These are phyloP conservation scores for Uronychia setigera DNA, from an alignment of 73 alveolate species.

Conservation along the genomic window DNA sequence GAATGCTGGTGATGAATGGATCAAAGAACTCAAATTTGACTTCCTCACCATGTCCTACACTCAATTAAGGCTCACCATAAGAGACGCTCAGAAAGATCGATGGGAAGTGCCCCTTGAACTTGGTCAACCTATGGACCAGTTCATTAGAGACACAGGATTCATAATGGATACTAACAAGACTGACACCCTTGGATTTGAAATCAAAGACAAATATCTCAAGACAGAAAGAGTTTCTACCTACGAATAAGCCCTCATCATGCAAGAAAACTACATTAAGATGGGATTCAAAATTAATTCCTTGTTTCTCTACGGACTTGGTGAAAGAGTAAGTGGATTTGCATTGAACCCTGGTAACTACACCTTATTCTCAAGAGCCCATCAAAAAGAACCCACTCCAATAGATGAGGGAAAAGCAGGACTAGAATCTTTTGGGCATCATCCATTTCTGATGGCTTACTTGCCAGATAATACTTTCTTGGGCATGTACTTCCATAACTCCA, in stretches of 20 bases:
- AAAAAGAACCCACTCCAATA: constrained; percentile 30
- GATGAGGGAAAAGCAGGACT: constrained; percentile 72
- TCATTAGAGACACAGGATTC: constrained; percentile 20
- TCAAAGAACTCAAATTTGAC: neutral
- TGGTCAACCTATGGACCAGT: constrained; percentile 14
- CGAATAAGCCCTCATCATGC: constrained; percentile 23
- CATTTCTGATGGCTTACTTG: constrained; percentile 70
- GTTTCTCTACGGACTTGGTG: constrained; percentile 64
- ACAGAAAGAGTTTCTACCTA: constrained; percentile 9
- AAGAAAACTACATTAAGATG: constrained; percentile 52
- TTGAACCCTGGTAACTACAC: constrained; percentile 58
- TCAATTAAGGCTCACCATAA: neutral
- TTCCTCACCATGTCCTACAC: neutral
- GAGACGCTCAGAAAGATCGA: constrained; percentile 2
- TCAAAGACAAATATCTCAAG: neutral
- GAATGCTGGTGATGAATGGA: neutral
- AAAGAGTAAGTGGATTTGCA: constrained; percentile 33
- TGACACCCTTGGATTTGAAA: neutral
- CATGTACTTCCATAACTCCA: constrained; percentile 71
- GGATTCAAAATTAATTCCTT: constrained; percentile 55
- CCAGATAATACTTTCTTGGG: constrained; percentile 61
- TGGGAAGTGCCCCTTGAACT: constrained; percentile 32
- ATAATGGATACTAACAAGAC: neutral
- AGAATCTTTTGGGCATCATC: constrained; percentile 80
- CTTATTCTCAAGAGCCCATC: constrained; percentile 46